Base-by-base conservation (phyloP, 192 early-diverging fungal species). In the Coemansia sp. region DNA sequence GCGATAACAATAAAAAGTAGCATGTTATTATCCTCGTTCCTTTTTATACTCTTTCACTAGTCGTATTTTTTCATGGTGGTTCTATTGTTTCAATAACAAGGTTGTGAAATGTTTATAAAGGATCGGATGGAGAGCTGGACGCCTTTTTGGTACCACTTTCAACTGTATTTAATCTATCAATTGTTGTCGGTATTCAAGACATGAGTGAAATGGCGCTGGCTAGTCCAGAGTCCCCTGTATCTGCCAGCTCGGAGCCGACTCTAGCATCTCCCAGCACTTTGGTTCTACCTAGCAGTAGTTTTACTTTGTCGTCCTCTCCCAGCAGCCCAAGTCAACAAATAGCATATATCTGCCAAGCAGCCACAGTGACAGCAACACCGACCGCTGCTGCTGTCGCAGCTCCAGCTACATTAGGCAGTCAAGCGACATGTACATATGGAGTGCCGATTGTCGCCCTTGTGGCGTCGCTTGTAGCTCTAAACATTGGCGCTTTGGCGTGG, bases 201-300 rank as follows among this genome's bases (percentile, higher is more conserved):
- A 48, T 48, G 44, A 48, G 44, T 14, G 24, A 48, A 48, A 48
- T 48, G 44, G 44, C 44, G 44, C 44, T 48, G 44, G 26, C 22
- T 48, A 48, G 44, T 14, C 44, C 44, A 1, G 12, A 29, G 14
- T 29, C 14, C 14, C 27, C 44, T 48, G 44, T 24, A 15, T 26
- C 26, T 21, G 44, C 44, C 15, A 48, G 44, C 6, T 24, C 44
- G 27, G 44, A 48, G 19, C 14, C 44, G 3, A 48, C 44, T 26
- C 26, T 27, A 14, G 4, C 11, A 27, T 29, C 44, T 12, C 24
- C 22, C 11, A 32, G 29, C 29, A 32, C 7, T 24, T 1, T 12
- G 14, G 11, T 48, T 24, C 19, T 24, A 14, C 19, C 10, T 3
- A 5, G 0, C 44, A n/a, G 14, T 24, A 48, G 14, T 6, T 27